Evolutionary conservation across 495 filamentous ascomycete species (phyloP).

Genomic region (Chaetomium cochliodes): DNA sequence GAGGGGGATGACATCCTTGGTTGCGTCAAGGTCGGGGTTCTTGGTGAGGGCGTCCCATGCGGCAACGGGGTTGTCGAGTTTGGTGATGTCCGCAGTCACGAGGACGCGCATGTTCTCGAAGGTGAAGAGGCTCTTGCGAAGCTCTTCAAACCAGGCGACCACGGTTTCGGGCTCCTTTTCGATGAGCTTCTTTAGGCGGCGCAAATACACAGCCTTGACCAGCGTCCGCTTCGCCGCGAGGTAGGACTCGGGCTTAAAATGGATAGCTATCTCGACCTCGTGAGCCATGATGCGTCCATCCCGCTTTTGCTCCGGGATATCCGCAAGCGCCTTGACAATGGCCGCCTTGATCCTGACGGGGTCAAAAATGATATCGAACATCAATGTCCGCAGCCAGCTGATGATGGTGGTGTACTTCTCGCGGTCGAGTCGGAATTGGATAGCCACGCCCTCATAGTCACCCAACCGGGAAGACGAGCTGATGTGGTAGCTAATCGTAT

Average conservation of each 20-base stretch:
- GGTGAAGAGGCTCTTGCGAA: slow-evolving; percentile 70
- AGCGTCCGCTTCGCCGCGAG: slow-evolving; percentile 75
- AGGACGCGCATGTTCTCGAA: slow-evolving; percentile 81
- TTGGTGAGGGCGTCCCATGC: slow-evolving; percentile 68
- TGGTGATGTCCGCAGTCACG: slow-evolving; percentile 78
- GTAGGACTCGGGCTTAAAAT: slow-evolving; percentile 69
- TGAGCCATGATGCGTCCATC: slow-evolving; percentile 73
- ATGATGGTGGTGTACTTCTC: slow-evolving; percentile 83
- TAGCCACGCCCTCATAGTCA: slow-evolving; percentile 74
- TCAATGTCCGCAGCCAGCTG: slow-evolving; percentile 79
- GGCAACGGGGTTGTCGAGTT: slow-evolving; percentile 73
- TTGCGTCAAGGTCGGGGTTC: slow-evolving; percentile 41
- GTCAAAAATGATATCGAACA: slow-evolving; percentile 87
- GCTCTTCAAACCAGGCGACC: slow-evolving; percentile 69
- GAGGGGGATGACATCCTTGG: slow-evolving; percentile 46
- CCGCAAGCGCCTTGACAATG: slow-evolving; percentile 83
- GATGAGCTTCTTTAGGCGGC: slow-evolving; percentile 74
- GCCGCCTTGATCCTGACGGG: slow-evolving; percentile 72
- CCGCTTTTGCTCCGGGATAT: slow-evolving; percentile 90
- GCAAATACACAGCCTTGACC: slow-evolving; percentile 84
- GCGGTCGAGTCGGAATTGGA: slow-evolving; percentile 80
- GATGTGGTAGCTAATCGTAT: slow-evolving; percentile 81
- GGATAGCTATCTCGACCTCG: slow-evolving; percentile 78
- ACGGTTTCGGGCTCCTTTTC: slow-evolving; percentile 68
- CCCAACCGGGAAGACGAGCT: slow-evolving; percentile 62